A percentile compares a stretch with the other conserved stretches of the same genome.
Conservation (phyloP, 169 alveolate genomes). For the Cryptosporidium canis region DNA sequence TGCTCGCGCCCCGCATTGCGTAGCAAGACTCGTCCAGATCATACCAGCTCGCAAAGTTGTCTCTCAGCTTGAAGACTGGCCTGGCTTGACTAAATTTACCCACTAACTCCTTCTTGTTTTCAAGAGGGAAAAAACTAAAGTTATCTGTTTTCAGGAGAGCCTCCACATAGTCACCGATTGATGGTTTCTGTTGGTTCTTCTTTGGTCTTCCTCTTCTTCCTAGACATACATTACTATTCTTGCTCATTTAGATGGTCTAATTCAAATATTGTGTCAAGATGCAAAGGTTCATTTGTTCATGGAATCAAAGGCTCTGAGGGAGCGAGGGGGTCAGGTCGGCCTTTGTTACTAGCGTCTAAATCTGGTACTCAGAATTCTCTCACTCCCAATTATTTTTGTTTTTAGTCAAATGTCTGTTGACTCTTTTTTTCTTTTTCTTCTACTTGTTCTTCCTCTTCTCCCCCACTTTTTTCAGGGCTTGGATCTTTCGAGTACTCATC, state of each 20-base stretch:
- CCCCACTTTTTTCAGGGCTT: too few relatives aligned
- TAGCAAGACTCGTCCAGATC: not conserved
- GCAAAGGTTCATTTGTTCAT: not conserved
- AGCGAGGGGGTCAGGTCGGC: too few relatives aligned
- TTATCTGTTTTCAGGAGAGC: constrained; percentile 36
- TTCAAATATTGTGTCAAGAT: not conserved
- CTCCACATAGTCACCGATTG: constrained; percentile 1
- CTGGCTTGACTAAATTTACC: not conserved
- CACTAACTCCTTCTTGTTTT: not conserved
- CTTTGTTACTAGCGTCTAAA: too few relatives aligned
- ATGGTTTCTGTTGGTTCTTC: constrained; percentile 8
- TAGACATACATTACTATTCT: constrained; percentile 28
- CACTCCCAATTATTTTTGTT: not conserved
- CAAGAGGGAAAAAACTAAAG: constrained; percentile 60
- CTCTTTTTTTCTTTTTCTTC: not conserved
- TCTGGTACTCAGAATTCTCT: too few relatives aligned
- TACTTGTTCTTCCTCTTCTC: not conserved
- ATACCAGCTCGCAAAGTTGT: constrained; percentile 15
- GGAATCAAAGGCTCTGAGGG: not conserved
- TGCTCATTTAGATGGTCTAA: not conserved
- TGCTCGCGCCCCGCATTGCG: not conserved
- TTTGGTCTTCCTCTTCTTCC: constrained; percentile 72
- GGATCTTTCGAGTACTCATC: not conserved
- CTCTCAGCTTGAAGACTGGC: not conserved
- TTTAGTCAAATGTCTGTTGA: not conserved